A percentile compares a stretch with the other conserved stretches of the same genome.
These are phyloP conservation scores for Smittium culicis DNA, from an alignment of 371 early-diverging fungal genomes.

Conservation along the genomic window DNA sequence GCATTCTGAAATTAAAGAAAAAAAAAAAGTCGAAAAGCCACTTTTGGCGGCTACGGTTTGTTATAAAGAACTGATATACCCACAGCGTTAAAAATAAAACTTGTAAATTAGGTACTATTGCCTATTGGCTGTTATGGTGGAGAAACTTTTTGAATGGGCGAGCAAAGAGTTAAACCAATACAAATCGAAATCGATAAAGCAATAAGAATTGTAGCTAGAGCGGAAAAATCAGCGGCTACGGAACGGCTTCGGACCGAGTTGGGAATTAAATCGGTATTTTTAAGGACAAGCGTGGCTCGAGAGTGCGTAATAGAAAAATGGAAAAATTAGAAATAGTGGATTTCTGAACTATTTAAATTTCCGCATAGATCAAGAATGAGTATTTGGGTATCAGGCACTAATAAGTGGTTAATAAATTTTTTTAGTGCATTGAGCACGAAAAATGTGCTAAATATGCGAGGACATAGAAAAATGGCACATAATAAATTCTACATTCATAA, in stretches of 20 bases:
- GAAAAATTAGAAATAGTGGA: not conserved
- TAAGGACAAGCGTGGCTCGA: not conserved
- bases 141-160: not conserved
- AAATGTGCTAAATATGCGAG: too few species aligned
- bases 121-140: not conserved
- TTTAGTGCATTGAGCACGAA: too few species aligned
- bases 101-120: not conserved
- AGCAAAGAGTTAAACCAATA: not conserved
- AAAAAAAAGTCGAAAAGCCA: not conserved
- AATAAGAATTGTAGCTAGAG: not conserved
- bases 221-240: not conserved
- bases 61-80: not conserved
- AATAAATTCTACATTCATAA: not conserved
- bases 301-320: not conserved
- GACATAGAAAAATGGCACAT: not conserved
- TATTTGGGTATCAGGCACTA: not conserved
- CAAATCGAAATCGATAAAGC: conserved; percentile 1
- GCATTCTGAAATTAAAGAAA: not conserved
- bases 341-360: not conserved
- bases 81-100: not conserved
- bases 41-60: not conserved
- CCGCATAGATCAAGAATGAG: not conserved
- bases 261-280: not conserved
- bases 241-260: not conserved
- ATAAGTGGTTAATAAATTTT: not conserved